Conservation (phyloP, 2,329 filamentous ascomycete species). For the Raffaelea ambrosiae region DNA sequence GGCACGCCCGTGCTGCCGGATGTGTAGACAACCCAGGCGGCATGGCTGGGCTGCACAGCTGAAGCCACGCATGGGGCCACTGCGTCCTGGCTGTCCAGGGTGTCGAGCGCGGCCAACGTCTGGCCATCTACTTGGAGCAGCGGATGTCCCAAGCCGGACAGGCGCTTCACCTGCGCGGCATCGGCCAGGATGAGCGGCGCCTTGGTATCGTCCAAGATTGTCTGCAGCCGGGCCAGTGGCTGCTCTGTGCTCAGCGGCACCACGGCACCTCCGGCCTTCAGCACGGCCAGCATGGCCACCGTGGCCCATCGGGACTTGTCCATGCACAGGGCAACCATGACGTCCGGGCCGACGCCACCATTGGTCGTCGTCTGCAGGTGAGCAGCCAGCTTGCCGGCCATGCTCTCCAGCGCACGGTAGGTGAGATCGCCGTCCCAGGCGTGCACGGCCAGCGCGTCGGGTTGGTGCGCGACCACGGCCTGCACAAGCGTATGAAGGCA, state of each 20-base stretch:
- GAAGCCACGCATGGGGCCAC: too few relatives aligned
- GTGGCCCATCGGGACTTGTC: conserved; percentile 63
- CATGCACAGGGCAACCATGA: conserved; percentile 57
- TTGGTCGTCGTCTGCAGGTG: conserved; percentile 25
- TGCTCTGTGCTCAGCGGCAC: conserved; percentile 40
- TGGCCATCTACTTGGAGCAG: too few relatives aligned
- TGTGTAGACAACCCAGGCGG: conserved; percentile 28
- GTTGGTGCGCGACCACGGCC: conserved; percentile 3
- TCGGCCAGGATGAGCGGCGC: not conserved
- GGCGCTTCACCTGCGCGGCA: not conserved
- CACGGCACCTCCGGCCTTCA: conserved; percentile 43
- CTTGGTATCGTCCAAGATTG: not conserved
- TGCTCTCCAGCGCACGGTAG: conserved; percentile 17
- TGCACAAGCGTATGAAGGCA: conserved; percentile 4
- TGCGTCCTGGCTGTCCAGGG: too few relatives aligned
- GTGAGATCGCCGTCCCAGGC: conserved; percentile 22
- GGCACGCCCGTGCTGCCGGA: conserved; percentile 49
- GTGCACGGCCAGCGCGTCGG: conserved; percentile 19
- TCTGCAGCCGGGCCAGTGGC: conserved; percentile 16
- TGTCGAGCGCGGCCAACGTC: too few relatives aligned
- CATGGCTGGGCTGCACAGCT: too few relatives aligned
- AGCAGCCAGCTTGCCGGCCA: not conserved
- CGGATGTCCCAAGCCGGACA: not conserved
- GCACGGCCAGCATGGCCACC: conserved; percentile 58
- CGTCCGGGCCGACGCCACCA: conserved; percentile 39